Evolutionary conservation across 2,329 filamentous ascomycete species (phyloP), one percentile per base, ranked within the genome.

Genomic region (Penicillium sp.): DNA sequence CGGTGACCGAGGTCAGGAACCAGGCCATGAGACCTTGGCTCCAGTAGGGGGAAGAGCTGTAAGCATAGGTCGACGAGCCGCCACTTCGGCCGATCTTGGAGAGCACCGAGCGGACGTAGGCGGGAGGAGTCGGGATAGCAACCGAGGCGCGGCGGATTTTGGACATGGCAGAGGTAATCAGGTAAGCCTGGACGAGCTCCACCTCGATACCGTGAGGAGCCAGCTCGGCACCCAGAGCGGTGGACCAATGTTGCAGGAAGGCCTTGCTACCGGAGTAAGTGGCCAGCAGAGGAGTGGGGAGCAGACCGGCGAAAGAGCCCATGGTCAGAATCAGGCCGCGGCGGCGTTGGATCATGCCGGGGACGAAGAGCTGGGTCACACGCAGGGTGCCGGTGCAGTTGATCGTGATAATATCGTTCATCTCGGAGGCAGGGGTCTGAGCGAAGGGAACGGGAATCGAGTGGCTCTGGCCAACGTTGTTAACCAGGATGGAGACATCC

Each of bases 251-350:
- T 75, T 97, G 92, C 44, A 99, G 81, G 81, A 99, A 99, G 1
- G 94, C 92, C 77, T 99, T 99, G 83, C 88, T 94, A 60, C 94
- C 94, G 40, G 90, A 95, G 80, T 99, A 99, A 3, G 94, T 97
- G 11, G 94, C 94, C 40, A 99, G 82, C 48, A 94, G 85, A 5
- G 95, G 92, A 0, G 90, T 96, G 7, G 94, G 94, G 55, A 94
- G 84, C 75, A 95, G 87, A 61, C 94, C 95, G 56, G 88, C 94
- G 69, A 97, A 95, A 10, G 92, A 96, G 42, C 92, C 94, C 92
- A 99, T 96, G 52, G 92, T 99, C 49, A 99, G 79, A 66, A 99
- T 90, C 31, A 99, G 80, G 22, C 95, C 94, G 51, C 86, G 85
- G 75, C 89, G 90, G 65, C 92, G 88, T 69, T 87, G 80, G 54